Conservation (phyloP, 2,329 filamentous ascomycete species). For the Penicillium sp. region DNA sequence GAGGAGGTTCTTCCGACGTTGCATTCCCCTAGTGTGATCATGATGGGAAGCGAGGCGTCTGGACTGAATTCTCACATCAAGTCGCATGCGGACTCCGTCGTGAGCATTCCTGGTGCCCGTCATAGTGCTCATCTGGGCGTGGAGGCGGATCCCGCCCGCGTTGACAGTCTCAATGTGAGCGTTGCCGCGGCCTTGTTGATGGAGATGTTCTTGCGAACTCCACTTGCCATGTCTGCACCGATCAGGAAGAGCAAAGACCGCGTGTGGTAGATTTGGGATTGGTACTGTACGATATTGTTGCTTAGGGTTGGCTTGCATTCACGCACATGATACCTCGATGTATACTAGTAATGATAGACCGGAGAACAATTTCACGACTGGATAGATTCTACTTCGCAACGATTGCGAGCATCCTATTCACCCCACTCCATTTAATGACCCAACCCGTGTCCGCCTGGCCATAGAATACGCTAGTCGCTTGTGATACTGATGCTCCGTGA, state of each 20-base stretch:
- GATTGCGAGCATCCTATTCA: background rate
- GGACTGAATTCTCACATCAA: slow-evolving; percentile 63
- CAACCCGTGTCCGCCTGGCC: no score
- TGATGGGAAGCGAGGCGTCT: slow-evolving; percentile 76
- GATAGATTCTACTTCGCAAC: no score
- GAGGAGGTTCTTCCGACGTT: slow-evolving; percentile 43
- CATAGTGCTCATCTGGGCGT: slow-evolving; percentile 35
- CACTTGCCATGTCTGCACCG: slow-evolving; percentile 22
- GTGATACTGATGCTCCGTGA: no score
- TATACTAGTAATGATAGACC: slow-evolving; percentile 6
- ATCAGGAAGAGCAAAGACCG: slow-evolving; percentile 15
- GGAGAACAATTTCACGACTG: no score
- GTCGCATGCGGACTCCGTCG: slow-evolving; percentile 57
- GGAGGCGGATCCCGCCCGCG: slow-evolving; percentile 42
- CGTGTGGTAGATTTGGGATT: slow-evolving; percentile 11
- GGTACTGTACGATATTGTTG: slow-evolving; percentile 6
- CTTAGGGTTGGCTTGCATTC: slow-evolving; percentile 1
- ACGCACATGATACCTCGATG: slow-evolving; percentile 9
- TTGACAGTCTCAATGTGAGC: slow-evolving; percentile 92
- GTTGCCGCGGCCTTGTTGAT: slow-evolving; percentile 73
- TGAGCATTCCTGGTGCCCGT: slow-evolving; percentile 56
- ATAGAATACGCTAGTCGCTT: no score
- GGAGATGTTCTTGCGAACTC: slow-evolving; percentile 35
- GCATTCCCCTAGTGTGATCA: slow-evolving; percentile 64
- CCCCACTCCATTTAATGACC: background rate